Base-by-base conservation (phyloP, 1,139 yeast species). In the Suhomyces panamericanus region DNA sequence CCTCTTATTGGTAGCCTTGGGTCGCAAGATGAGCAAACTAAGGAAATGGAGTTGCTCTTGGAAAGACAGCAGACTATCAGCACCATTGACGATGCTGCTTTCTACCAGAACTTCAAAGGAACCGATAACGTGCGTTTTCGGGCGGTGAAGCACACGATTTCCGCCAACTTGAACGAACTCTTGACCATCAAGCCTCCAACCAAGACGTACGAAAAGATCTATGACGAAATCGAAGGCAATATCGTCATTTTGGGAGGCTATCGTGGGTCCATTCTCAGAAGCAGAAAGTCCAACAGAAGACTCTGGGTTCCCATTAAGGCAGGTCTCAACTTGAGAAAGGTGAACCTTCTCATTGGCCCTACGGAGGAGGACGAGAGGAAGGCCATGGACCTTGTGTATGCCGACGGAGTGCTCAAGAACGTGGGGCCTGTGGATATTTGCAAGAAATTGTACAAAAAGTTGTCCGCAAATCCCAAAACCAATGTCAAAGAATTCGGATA, bases 291-390 rank as follows among this genome's bases (percentile, higher is more conserved):
- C 0, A 67, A 73, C 14, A 78, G 83, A 49, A 70, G 93, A 41
- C 78, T 87, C 1, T 90, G 97, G 97, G 80, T 90, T 29, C 97
- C 97, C 0, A 62, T 89, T 28, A 85, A 86, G 56, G 96, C 95
- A 0, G 96, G 96, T 0, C 75, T 90, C 44, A 83, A 87, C 54
- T 68, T 89, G 35, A 69, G 85, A 16, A 85, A 82, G 56, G 80
- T 85, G 47, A 82, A 87, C 66, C 66, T 90, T 26, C 65, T 82
- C 7, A 69, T 90, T 13, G 96, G 96, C 0, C 93, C 95, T 0
- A 67, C 64, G 0, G 83, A 76, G 44, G 81, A 81, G 43, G 96
- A 86, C 58, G 83, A 81, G 50, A 50, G 71, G 24, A 66, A 69
- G 37, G 81, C 85, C 1, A 65, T 72, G 32, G 66, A 77, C 13